Evolutionary conservation across 1,139 yeast genomes (phyloP).

Genomic region (Casaregolazyma lundiana): DNA sequence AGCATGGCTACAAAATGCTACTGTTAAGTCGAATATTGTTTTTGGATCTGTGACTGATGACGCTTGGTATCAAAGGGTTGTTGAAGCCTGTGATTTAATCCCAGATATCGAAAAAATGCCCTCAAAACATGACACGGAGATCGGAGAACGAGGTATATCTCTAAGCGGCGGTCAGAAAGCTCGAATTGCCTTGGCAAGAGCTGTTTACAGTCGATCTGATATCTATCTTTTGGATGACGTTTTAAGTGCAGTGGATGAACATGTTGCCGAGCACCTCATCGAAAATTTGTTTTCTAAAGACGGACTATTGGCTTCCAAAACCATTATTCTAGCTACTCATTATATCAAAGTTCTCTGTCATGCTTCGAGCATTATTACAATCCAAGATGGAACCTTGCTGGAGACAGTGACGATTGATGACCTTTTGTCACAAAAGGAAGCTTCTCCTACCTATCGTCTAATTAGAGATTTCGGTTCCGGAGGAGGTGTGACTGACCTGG

Average conservation of each 20-base stretch:
- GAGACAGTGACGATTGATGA: slow-evolving; percentile 29
- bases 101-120: slow-evolving; percentile 69
- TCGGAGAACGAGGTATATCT: slow-evolving; percentile 87
- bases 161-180: slow-evolving; percentile 92
- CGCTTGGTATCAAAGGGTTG: slow-evolving; percentile 59
- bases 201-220: slow-evolving; percentile 82
- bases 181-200: slow-evolving; percentile 77
- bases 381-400: slow-evolving; percentile 55
- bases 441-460: slow-evolving; percentile 17
- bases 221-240: slow-evolving; percentile 75
- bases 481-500: slow-evolving; percentile 6
- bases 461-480: slow-evolving; percentile 36
- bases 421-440: slow-evolving; percentile 16
- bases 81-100: slow-evolving; percentile 71
- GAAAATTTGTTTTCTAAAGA: slow-evolving; percentile 53
- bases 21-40: slow-evolving; percentile 66
- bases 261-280: slow-evolving; percentile 68
- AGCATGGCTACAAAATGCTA: slow-evolving; percentile 78
- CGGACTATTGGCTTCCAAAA: slow-evolving; percentile 67
- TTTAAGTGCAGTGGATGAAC: slow-evolving; percentile 80
- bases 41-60: slow-evolving; percentile 75
- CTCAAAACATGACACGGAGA: slow-evolving; percentile 78
- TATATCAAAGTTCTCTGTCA: slow-evolving; percentile 66
- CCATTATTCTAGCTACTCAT: slow-evolving; percentile 76
- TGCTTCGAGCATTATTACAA: slow-evolving; percentile 57